Evolutionary conservation across 2,329 filamentous ascomycete species (phyloP).

Genomic region (Delphinella strobiligena): DNA sequence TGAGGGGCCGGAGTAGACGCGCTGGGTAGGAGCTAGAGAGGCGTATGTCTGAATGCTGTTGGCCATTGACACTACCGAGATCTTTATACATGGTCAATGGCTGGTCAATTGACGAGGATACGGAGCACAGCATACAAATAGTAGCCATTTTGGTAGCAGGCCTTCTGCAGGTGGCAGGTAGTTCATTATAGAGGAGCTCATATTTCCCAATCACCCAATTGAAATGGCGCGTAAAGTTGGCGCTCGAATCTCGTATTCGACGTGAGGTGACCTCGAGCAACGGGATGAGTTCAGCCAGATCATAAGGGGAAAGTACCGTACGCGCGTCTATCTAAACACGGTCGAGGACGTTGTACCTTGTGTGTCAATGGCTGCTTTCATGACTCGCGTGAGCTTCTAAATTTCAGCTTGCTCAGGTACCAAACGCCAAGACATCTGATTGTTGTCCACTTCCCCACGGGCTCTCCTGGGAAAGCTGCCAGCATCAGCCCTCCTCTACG

Average conservation of each 20-base stretch:
- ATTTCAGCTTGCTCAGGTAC: too few relatives aligned
- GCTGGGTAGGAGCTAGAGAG: conserved; percentile 70
- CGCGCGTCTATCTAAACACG: too few relatives aligned
- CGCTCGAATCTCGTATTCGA: not conserved
- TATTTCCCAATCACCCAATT: too few relatives aligned
- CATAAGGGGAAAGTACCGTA: too few relatives aligned
- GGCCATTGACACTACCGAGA: conserved; percentile 68
- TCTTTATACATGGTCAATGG: conserved; percentile 35
- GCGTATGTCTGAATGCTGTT: conserved; percentile 78
- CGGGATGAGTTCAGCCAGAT: too few relatives aligned
- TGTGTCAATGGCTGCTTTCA: too few relatives aligned
- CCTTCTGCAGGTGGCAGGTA: conserved; percentile 37
- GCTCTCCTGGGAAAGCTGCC: too few relatives aligned
- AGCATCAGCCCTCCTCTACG: too few relatives aligned
- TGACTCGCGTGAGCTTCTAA: not conserved
- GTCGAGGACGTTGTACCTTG: too few relatives aligned
- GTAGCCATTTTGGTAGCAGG: conserved; percentile 51
- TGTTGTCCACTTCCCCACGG: too few relatives aligned
- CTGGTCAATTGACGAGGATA: not conserved
- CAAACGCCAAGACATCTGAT: not conserved
- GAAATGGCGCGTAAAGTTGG: too few relatives aligned
- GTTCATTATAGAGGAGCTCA: conserved; percentile 9
- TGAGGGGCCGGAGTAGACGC: conserved; percentile 65
- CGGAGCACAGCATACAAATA: conserved; percentile 39
- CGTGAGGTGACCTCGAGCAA: too few relatives aligned